Evolutionary conservation across 2,329 filamentous ascomycete genomes (phyloP).

Genomic region (Fusarium sp.): DNA sequence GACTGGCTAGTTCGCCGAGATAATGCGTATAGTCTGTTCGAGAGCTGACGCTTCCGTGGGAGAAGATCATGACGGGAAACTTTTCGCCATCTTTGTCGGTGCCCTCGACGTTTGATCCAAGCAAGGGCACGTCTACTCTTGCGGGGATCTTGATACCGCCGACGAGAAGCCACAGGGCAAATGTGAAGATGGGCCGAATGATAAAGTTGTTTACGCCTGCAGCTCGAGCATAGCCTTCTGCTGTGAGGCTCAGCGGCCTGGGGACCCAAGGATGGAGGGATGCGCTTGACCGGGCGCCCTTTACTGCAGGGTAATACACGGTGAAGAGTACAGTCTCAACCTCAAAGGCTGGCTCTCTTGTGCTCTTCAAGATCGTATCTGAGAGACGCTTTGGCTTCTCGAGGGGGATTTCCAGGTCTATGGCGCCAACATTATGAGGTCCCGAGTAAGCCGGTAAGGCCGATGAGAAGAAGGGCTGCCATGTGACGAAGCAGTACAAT

Average conservation of each 20-base stretch:
- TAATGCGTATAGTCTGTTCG: slow-evolving; percentile 68
- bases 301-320: slow-evolving; percentile 63
- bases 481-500: slow-evolving; percentile 58
- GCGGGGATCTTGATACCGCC: slow-evolving; percentile 65
- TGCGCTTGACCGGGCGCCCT: slow-evolving; percentile 44
- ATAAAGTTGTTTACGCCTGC: slow-evolving; percentile 62
- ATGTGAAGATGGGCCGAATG: slow-evolving; percentile 60
- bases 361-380: slow-evolving; percentile 53
- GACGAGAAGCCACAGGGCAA: slow-evolving; percentile 59
- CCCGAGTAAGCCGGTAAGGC: slow-evolving; percentile 63
- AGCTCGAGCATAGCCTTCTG: slow-evolving; percentile 63
- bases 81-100: slow-evolving; percentile 31
- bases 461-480: slow-evolving; percentile 61
- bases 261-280: slow-evolving; percentile 63
- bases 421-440: slow-evolving; percentile 61
- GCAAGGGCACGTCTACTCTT: slow-evolving; percentile 62
- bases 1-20: slow-evolving; percentile 65
- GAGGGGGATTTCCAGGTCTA: slow-evolving; percentile 64
- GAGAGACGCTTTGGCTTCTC: slow-evolving; percentile 51
- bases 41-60: slow-evolving; percentile 67
- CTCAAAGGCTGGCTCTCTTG: slow-evolving; percentile 59
- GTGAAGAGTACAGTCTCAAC: slow-evolving; percentile 66
- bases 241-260: slow-evolving; percentile 60
- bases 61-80: slow-evolving; percentile 66
- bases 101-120: slow-evolving; percentile 44